phyloP scores from a whole-genome alignment of 192 early-diverging fungal species.

The Helicostylum pulchrum region DNA sequence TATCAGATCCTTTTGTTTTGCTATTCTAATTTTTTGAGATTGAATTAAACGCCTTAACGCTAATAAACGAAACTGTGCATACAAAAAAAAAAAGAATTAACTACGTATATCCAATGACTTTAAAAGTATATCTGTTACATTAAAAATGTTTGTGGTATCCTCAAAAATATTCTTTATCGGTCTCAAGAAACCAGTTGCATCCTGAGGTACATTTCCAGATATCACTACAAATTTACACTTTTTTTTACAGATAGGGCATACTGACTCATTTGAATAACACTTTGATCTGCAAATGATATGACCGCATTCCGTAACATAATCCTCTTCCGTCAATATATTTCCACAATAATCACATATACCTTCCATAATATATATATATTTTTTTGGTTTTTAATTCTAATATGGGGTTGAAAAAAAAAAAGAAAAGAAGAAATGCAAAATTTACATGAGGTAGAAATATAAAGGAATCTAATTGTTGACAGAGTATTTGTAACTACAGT shows the following conservation, averaged over 20 bases:
- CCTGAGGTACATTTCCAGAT: too few relatives aligned
- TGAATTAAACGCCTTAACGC: not conserved
- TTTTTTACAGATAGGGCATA: constrained; percentile 19
- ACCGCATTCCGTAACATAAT: constrained; percentile 24
- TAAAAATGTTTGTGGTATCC: constrained; percentile 9
- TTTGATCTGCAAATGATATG: constrained; percentile 15
- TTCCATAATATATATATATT: not conserved
- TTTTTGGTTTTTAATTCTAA: not conserved
- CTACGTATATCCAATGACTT: too few relatives aligned
- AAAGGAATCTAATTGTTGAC: constrained; percentile 16
- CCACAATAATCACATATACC: constrained; percentile 6
- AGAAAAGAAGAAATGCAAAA: not conserved
- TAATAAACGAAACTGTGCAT: constrained; percentile 10
- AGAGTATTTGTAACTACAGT: constrained; percentile 21
- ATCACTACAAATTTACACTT: constrained; percentile 1
- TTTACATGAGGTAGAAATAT: not conserved
- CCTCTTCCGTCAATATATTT: not conserved
- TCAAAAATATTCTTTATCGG: constrained; percentile 2
- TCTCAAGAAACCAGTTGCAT: not conserved
- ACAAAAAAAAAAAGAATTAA: too few relatives aligned
- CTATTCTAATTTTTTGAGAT: constrained; percentile 2
- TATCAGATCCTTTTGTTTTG: constrained; percentile 4
- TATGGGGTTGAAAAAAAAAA: not conserved
- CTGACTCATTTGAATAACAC: not conserved
- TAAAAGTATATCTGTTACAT: not conserved